Evolutionary conservation across 2,329 filamentous ascomycete species (phyloP), one percentile per base, ranked within the genome.

Genomic region (Helotiales sp.): DNA sequence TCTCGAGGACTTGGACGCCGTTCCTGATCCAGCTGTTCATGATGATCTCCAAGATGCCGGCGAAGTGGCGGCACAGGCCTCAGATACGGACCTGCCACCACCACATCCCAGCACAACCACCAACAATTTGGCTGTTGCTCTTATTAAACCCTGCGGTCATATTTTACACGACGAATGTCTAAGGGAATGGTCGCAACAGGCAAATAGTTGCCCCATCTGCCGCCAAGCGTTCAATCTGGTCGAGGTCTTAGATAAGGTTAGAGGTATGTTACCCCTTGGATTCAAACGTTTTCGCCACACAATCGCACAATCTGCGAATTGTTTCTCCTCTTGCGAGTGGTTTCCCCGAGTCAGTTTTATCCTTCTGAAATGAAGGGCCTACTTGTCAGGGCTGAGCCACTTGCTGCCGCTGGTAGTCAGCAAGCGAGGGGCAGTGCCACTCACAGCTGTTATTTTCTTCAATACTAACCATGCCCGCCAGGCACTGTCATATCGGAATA

Each of bases 201-300:
- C 96, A 71, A 99, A 98, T 81, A 97, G 94, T 78, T 99, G 96
- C 80, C 96, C 96, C 54, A 97, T 99, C 79, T 99, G 96, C 81
- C 92, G 96, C 73, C 91, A 93, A 75, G 89, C 87, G 70, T 98
- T 99, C 83, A 95, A 98, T 80, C 82, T 91, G 74, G 94, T 99
- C 72, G 89, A 96, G 78, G 89, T 99, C 69, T 91, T 91, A 79
- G 88, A 91, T 76, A 88, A 86, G 73, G 82, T 93, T 75, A 91
- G 93, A 84, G 93, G 93, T 96, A 86, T 81, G 87, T 84, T 66
- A 54, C 66, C 69, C 64, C 67, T 70, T 47, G 26, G 24, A 60
- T 59, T 11, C 50, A 47, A 43, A 60, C 17, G 26, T 60, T 54
- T 61, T 30, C 49, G 52, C 34, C 11, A 58, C 22, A 26, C 50